phyloP scores from a whole-genome alignment of 345 rosid genomes.

The Rhodamnia argentea region DNA sequence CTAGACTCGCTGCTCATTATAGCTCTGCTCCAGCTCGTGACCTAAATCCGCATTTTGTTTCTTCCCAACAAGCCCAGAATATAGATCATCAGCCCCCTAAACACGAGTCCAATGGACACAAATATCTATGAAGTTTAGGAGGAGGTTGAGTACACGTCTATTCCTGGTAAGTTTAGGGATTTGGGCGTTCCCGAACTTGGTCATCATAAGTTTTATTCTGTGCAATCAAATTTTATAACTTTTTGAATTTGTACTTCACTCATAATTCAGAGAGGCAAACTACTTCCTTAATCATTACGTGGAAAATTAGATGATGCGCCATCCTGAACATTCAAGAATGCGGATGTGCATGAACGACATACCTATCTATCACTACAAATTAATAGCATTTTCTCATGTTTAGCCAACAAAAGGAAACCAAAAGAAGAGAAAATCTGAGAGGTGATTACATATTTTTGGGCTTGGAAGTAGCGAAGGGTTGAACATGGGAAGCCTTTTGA shows the following conservation, averaged over 20 bases:
- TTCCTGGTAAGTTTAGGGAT: background rate
- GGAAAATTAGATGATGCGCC: background rate
- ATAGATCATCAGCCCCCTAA: background rate
- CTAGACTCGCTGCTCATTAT: background rate
- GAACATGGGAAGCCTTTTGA: conserved; percentile 32
- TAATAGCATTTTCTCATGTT: background rate
- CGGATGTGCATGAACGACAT: background rate
- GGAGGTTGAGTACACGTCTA: background rate
- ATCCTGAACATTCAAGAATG: background rate
- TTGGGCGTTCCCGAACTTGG: background rate
- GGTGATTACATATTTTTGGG: background rate
- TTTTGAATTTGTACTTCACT: background rate
- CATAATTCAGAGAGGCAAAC: background rate
- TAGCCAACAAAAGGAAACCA: background rate
- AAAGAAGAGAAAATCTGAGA: background rate
- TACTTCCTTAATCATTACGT: background rate
- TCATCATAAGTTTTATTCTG: background rate
- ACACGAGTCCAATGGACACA: background rate
- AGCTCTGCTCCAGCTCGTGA: background rate
- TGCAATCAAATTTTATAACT: background rate
- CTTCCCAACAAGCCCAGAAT: background rate
- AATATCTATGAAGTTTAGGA: background rate
- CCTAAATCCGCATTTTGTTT: background rate
- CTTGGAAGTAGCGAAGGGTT: background rate
- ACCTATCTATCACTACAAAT: background rate